phyloP scores from a whole-genome alignment of 1,139 yeast species.

The Debaryomyces singareniensis region DNA sequence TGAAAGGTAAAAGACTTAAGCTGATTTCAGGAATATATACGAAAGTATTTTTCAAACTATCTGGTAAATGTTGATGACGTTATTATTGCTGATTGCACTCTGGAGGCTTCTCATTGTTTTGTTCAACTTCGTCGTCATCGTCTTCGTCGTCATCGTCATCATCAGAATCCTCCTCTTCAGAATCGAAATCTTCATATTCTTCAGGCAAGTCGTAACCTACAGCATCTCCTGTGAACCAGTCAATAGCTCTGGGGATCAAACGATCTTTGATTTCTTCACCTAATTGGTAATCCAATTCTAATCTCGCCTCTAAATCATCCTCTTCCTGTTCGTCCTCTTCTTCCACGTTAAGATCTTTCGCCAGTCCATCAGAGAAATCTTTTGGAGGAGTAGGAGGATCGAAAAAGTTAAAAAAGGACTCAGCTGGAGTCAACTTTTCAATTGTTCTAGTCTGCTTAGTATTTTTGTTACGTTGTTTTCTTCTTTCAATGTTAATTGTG shows the following conservation, averaged over 20 bases:
- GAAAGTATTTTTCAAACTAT: no score
- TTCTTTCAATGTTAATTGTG: constrained; percentile 82
- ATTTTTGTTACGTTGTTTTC: constrained; percentile 96
- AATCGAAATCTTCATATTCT: constrained; percentile 41
- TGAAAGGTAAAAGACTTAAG: no score
- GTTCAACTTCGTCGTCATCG: constrained; percentile 44
- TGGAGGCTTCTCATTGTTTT: constrained; percentile 60
- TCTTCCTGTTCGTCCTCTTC: constrained; percentile 57
- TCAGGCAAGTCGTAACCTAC: constrained; percentile 49
- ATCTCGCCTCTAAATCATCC: constrained; percentile 73
- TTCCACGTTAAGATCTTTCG: constrained; percentile 22
- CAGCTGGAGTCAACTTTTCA: constrained; percentile 88
- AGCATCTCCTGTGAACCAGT: constrained; percentile 99
- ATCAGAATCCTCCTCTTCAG: constrained; percentile 41
- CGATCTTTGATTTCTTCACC: constrained; percentile 97
- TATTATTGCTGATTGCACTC: constrained; percentile 75
- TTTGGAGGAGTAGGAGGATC: constrained; percentile 84
- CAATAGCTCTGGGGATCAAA: constrained; percentile 91
- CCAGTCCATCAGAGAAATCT: constrained; percentile 36
- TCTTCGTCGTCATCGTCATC: constrained; percentile 41
- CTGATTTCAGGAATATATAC: no score
- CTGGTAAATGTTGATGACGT: no score
- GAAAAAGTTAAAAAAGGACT: constrained; percentile 92
- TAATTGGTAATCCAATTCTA: constrained; percentile 88
- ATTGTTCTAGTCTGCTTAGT: constrained; percentile 96